These are phyloP conservation scores for Cyanodermella asteris DNA, from an alignment of 2,329 filamentous ascomycete genomes.

Conservation along the genomic window DNA sequence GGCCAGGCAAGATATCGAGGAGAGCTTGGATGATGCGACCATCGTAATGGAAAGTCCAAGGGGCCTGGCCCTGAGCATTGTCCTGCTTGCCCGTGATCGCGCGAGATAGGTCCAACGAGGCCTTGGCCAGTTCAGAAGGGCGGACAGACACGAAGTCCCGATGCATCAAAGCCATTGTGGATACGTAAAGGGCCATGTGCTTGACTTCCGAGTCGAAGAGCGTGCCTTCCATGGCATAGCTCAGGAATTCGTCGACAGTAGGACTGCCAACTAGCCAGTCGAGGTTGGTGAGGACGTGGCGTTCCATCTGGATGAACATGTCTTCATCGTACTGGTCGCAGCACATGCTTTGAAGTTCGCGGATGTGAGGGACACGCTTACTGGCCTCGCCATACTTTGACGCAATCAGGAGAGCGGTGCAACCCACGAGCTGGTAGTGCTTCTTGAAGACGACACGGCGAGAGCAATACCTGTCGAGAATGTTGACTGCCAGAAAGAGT, in stretches of 20 bases:
- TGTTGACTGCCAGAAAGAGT: constrained; percentile 85
- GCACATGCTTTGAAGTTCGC: constrained; percentile 97
- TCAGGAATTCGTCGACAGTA: constrained; percentile 82
- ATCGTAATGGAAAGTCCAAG: too few relatives aligned
- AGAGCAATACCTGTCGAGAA: constrained; percentile 93
- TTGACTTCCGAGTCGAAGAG: constrained; percentile 68
- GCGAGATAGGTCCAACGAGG: constrained; percentile 64
- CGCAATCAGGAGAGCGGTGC: constrained; percentile 83
- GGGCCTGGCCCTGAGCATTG: too few relatives aligned
- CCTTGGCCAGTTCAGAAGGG: constrained; percentile 75
- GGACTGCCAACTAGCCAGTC: constrained; percentile 93
- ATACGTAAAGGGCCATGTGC: constrained; percentile 84
- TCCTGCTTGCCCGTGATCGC: too few relatives aligned
- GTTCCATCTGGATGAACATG: constrained; percentile 99
- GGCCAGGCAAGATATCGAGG: too few relatives aligned
- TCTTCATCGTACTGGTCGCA: constrained; percentile 94
- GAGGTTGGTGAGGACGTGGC: constrained; percentile 93
- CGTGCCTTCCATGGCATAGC: constrained; percentile 59
- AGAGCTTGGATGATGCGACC: too few relatives aligned
- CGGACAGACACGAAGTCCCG: constrained; percentile 87
- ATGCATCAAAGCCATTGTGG: constrained; percentile 88
- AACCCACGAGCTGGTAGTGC: constrained; percentile 94
- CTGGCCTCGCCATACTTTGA: constrained; percentile 99
- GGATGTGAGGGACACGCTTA: constrained; percentile 90
- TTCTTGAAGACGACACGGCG: constrained; percentile 96